Percentiles rank a stretch among this genome's conserved stretches.
phyloP scores from a whole-genome alignment of 2,329 filamentous ascomycete genomes.

The Phaeosphaeria sp. region DNA sequence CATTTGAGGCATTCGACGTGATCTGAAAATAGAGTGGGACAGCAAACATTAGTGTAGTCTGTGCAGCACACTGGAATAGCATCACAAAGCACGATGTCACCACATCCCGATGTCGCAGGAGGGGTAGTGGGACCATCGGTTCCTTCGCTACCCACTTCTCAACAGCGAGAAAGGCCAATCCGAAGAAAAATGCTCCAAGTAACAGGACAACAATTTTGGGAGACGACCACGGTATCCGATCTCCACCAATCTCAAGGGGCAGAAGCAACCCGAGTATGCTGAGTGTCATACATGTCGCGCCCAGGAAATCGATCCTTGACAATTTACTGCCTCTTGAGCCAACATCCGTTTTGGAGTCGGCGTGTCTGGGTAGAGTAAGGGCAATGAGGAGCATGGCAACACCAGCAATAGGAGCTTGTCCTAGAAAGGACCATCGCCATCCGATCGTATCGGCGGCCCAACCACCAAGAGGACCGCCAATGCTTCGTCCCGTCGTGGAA shows the following conservation, averaged over 20 bases:
- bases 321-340: constrained; percentile 39
- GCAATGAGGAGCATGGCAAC: constrained; percentile 58
- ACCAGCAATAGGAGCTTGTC: constrained; percentile 63
- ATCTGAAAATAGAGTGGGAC: constrained; percentile 75
- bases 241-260: constrained; percentile 58
- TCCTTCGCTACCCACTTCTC: constrained; percentile 57
- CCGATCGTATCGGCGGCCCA: constrained; percentile 67
- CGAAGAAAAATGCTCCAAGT: constrained; percentile 33
- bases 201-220: constrained; percentile 43
- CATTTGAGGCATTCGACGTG: constrained; percentile 63
- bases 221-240: constrained; percentile 49
- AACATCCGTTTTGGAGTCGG: neutral
- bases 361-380: constrained; percentile 22
- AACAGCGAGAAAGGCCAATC: constrained; percentile 34
- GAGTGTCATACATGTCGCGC: constrained; percentile 55
- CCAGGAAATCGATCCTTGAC: constrained; percentile 65
- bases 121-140: constrained; percentile 64
- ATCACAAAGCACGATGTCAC: constrained; percentile 61
- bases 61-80: constrained; percentile 62
- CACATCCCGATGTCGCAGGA: constrained; percentile 61
- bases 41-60: constrained; percentile 68
- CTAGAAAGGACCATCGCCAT: constrained; percentile 70
- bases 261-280: constrained; percentile 55
- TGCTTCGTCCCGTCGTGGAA: constrained; percentile 57
- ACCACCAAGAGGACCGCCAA: constrained; percentile 65